Base-by-base conservation (phyloP, 2,329 filamentous ascomycete species). In the Colletotrichum lentis region DNA sequence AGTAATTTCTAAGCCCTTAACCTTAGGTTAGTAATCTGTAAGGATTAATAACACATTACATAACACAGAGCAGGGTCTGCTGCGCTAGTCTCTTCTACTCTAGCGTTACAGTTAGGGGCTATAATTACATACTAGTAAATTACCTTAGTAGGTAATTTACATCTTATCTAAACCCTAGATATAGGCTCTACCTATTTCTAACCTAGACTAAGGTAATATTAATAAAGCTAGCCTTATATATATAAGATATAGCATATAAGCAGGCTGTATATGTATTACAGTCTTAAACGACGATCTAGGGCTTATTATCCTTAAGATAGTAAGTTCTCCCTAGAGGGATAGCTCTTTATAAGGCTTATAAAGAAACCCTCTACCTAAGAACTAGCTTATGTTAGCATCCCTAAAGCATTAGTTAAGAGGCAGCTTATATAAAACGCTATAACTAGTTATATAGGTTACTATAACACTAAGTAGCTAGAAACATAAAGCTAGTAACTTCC, bases 341-440 rank as follows among this genome's bases (percentile, higher is more conserved):
- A 53, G 50, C 50, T 53, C 50, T 24, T 53, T 37, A 12, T 16
- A 6, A 53, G 20, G 35, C 8, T 53, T 3, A 8, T 14, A 8
- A 43, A 61, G 47, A 31, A 43, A 39, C 39, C 37, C 39, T 61
- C 37, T 27, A 24, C 37, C 16, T 5, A 8, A 61, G 22, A 61
- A 61, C 31, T 22, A 61, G 22, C 35, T 61, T 22, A 22, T 53
- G 3, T 22, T 5, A 16, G 16, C 5, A 61, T 49, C 37, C 18
- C 27, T 5, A 3, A 46, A 53, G n/a, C 39, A 16, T 53, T 3
- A 61, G 22, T 16, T 7, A 53, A 49, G 20, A 16, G 7, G 18
- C 2, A 52, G 47, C 14, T 43, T 20, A 24, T 31, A 3, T 10
- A 11, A 52, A 52, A 37, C n/a, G 3, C 58, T 8, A 5, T 8